phyloP scores from a whole-genome alignment of 116 monocot genomes.

The Trichopus zeylanicus region DNA sequence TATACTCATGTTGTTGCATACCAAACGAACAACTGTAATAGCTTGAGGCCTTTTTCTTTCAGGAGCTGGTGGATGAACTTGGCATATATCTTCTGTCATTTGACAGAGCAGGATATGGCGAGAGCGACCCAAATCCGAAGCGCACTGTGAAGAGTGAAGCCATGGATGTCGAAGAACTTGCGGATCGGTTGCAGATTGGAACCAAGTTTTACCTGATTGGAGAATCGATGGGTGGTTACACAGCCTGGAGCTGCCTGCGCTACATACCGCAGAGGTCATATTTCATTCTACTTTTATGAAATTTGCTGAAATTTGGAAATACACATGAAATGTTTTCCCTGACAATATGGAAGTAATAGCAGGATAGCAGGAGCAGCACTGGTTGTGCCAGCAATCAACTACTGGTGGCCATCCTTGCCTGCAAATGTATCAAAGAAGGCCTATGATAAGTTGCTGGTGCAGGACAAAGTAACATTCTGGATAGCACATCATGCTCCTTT shows the following conservation, averaged over 20 bases:
- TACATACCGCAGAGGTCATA: conserved; percentile 45
- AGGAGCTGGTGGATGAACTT: conserved; percentile 37
- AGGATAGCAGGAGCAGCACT: conserved; percentile 47
- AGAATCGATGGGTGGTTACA: conserved; percentile 29
- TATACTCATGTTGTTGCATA: too few species aligned
- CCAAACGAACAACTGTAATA: too few species aligned
- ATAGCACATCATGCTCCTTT: conserved; percentile 28
- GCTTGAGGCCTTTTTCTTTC: not conserved
- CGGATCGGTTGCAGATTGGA: conserved; percentile 29
- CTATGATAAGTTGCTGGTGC: conserved; percentile 7
- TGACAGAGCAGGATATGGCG: conserved; percentile 51
- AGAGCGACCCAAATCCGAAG: conserved; percentile 47
- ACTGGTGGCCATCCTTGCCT: conserved; percentile 49
- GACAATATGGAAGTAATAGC: not conserved
- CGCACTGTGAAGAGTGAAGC: conserved; percentile 34
- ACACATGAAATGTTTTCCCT: too few species aligned
- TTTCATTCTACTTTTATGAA: not conserved
- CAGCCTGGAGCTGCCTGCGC: conserved; percentile 27
- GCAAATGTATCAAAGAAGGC: conserved; percentile 12
- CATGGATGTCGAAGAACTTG: conserved; percentile 39
- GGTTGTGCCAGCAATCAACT: conserved; percentile 41
- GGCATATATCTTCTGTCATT: conserved; percentile 24
- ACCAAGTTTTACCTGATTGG: conserved; percentile 37
- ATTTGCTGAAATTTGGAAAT: too few species aligned
- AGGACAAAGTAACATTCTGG: conserved; percentile 21